Evolutionary conservation across 768 basidiomycete species (phyloP), one percentile per base, ranked within the genome.

Genomic region (Hygrophorus pudorinus): DNA sequence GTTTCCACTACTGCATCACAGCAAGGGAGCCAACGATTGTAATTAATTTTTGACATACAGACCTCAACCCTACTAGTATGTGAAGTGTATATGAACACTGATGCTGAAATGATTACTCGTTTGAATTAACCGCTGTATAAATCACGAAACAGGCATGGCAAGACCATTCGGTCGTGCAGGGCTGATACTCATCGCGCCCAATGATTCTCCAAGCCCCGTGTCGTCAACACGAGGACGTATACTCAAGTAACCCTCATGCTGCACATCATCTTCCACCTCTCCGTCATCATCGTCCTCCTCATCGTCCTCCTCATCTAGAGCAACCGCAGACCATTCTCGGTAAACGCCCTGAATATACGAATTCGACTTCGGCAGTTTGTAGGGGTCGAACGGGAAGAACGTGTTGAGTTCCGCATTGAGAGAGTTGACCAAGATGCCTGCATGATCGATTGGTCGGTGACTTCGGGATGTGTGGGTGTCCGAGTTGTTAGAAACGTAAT

Each of bases 351-450:
- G 79, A 44, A 99, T 85, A 55, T 81, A 96, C 16, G 63, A 60
- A 24, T 74, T 69, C 30, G 89, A 91, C 46, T 78, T 73, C 0
- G 89, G 85, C 4, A 99, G 78, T 47, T 81, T 85, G 67, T 90
- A 98, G 2, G 96, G 96, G 61, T 99, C 96, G 59, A 99, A 99
- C 0, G 96, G 96, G 70, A 99, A 99, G 68, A 97, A 98, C 9
- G 82, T 79, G 57, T 90, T 91, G 44, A 98, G 71, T 48, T 93
- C 90, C 7, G 75, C 68, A 41, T 75, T 75, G 47, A 69, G 53
- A 38, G 64, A 63, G 40, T 59, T 64, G 6, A 62, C 64, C 13
- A 65, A 52, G 21, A 61, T 49, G 9, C 53, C 54, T 14, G 51
- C 56, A 48, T 52, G 57, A n/a, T 57, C 41, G 16, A 13, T 12